phyloP scores from a whole-genome alignment of 495 filamentous ascomycete genomes.

The Neurospora sp. region DNA sequence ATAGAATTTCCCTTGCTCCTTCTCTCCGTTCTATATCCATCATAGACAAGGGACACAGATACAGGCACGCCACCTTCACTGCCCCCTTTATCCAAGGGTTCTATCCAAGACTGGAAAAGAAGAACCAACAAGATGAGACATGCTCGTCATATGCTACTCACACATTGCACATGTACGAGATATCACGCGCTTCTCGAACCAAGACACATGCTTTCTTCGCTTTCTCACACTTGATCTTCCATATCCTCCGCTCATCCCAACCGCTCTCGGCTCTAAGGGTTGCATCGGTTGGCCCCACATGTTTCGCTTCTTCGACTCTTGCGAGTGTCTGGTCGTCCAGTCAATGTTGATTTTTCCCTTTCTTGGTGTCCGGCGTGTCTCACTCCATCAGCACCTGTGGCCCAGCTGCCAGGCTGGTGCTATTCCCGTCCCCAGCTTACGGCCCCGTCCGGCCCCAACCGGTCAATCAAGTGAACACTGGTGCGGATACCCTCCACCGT shows the following conservation, averaged over 20 bases:
- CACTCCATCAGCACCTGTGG: neutral
- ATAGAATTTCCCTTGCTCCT: neutral
- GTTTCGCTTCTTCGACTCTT: neutral
- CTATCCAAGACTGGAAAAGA: neutral
- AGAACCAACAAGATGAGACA: neutral
- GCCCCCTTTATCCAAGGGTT: neutral
- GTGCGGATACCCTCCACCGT: neutral
- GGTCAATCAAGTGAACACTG: neutral
- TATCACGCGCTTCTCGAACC: neutral
- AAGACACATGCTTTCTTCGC: neutral
- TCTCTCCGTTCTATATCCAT: neutral
- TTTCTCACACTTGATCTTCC: neutral
- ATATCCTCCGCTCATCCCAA: neutral
- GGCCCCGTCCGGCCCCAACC: neutral
- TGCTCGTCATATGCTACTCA: neutral
- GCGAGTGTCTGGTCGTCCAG: neutral
- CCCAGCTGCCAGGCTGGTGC: neutral
- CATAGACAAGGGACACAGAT: neutral
- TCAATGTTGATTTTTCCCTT: neutral
- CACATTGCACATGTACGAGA: neutral
- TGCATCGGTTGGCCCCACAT: neutral
- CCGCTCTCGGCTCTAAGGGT: neutral
- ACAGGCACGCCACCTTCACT: neutral
- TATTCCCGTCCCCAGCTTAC: neutral
- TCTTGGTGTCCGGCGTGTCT: neutral